Percentiles rank a stretch among this genome's conserved stretches.
Evolutionary conservation across 2,329 filamentous ascomycete genomes (phyloP).

Genomic region (Sclerotiophoma versabilis): DNA sequence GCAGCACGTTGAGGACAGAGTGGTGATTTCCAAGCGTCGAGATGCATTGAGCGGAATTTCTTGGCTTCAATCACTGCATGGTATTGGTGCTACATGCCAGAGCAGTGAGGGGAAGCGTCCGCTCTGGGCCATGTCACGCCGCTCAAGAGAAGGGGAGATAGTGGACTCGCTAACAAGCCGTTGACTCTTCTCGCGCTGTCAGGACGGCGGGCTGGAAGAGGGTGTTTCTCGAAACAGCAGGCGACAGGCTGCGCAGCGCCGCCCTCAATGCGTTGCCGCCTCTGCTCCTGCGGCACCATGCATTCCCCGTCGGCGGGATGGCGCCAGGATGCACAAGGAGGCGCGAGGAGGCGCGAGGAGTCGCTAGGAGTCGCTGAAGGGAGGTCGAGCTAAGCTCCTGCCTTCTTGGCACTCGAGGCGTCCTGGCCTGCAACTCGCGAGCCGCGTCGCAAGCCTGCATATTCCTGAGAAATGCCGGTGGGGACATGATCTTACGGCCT

Average conservation of each 20-base stretch:
- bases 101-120: slow-evolving; percentile 10
- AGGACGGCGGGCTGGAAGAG: background rate
- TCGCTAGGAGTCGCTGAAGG: slow-evolving; percentile 7
- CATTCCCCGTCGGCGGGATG: slow-evolving; percentile 8
- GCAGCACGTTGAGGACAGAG: background rate
- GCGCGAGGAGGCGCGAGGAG: background rate
- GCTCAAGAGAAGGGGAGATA: background rate
- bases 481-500: slow-evolving; percentile 1
- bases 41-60: slow-evolving; percentile 13
- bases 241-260: slow-evolving; percentile 5
- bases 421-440: slow-evolving; percentile 2
- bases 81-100: slow-evolving; percentile 17
- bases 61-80: slow-evolving; percentile 16
- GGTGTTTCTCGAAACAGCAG: background rate
- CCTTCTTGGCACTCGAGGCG: slow-evolving; percentile 10
- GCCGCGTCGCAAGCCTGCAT: slow-evolving; percentile 17
- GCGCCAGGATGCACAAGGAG: background rate
- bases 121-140: background rate
- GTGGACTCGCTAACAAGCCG: background rate
- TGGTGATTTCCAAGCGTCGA: background rate
- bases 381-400: slow-evolving; percentile 21
- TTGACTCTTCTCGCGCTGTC: slow-evolving; percentile 6
- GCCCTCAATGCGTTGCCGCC: background rate
- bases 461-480: slow-evolving; percentile 15
- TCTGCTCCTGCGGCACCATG: slow-evolving; percentile 10